Evolutionary conservation across 768 basidiomycete genomes (phyloP).

Genomic region (Nevesoporus exiguus): DNA sequence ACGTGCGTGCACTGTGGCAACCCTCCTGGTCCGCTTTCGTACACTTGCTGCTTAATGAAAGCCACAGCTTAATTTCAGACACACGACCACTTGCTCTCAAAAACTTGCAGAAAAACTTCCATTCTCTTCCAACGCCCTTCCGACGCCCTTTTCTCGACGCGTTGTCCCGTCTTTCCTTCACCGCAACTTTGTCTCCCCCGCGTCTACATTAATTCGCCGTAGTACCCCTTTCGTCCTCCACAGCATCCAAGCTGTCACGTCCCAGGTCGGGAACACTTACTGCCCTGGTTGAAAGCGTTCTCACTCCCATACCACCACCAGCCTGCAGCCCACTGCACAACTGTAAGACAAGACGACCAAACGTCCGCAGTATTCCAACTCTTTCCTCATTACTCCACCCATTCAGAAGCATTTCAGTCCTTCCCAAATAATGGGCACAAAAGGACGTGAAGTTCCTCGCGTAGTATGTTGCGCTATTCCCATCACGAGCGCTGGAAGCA

Average conservation of each 20-base stretch:
- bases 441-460: slow-evolving; percentile 77
- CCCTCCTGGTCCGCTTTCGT: slow-evolving; percentile 25
- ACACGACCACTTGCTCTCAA: slow-evolving; percentile 33
- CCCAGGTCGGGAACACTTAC: slow-evolving; percentile 9
- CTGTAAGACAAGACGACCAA: neutral
- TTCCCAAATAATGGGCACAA: slow-evolving; percentile 44
- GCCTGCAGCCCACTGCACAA: neutral
- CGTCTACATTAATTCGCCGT: slow-evolving; percentile 7
- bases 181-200: neutral
- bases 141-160: slow-evolving; percentile 6
- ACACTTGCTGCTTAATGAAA: slow-evolving; percentile 19
- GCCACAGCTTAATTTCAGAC: slow-evolving; percentile 35
- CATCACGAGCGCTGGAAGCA: slow-evolving; percentile 66
- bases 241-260: slow-evolving; percentile 1
- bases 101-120: slow-evolving; percentile 19
- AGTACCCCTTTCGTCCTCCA: slow-evolving; percentile 13
- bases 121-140: slow-evolving; percentile 11
- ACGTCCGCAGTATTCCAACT: neutral
- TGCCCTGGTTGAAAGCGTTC: neutral
- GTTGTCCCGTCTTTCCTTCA: slow-evolving; percentile 9
- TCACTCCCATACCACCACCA: slow-evolving; percentile 11
- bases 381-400: neutral
- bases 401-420: slow-evolving; percentile 3
- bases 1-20: slow-evolving; percentile 35
- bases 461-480: slow-evolving; percentile 91